These are phyloP conservation scores for Arachnomyces sp. DNA, from an alignment of 2,329 filamentous ascomycete species.

Conservation along the genomic window DNA sequence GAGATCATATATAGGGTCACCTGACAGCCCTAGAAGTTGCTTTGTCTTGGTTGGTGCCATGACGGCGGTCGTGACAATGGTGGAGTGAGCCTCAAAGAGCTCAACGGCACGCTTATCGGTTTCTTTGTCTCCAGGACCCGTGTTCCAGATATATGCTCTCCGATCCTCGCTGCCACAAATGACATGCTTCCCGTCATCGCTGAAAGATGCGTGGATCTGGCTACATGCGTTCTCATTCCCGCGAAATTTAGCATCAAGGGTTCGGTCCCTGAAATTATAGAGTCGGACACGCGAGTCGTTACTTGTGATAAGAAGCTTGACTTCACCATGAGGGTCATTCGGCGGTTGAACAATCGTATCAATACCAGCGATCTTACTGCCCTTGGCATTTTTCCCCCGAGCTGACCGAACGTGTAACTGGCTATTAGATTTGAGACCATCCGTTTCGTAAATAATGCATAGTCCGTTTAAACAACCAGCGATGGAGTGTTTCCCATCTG, in stretches of 20 bases:
- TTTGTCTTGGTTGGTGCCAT: slow-evolving; percentile 75
- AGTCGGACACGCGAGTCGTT: slow-evolving; percentile 89
- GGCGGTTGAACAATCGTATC: slow-evolving; percentile 60
- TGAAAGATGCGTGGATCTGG: slow-evolving; percentile 84
- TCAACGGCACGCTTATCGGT: slow-evolving; percentile 78
- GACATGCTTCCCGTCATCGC: slow-evolving; percentile 76
- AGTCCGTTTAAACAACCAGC: slow-evolving; percentile 79
- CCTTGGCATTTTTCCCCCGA: slow-evolving; percentile 86
- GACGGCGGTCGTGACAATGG: slow-evolving; percentile 81
- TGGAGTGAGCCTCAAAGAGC: slow-evolving; percentile 81
- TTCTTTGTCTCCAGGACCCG: slow-evolving; percentile 53
- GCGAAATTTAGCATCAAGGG: slow-evolving; percentile 79
- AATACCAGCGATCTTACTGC: slow-evolving; percentile 95
- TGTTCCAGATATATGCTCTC: slow-evolving; percentile 75
- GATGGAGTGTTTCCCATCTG: slow-evolving; percentile 82
- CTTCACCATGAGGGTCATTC: slow-evolving; percentile 53
- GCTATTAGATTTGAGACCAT: slow-evolving; percentile 73
- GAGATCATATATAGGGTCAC: slow-evolving; percentile 89
- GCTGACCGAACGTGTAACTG: slow-evolving; percentile 92
- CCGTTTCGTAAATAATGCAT: slow-evolving; percentile 87
- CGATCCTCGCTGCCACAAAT: slow-evolving; percentile 91
- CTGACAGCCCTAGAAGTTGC: slow-evolving; percentile 68
- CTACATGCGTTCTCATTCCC: slow-evolving; percentile 85
- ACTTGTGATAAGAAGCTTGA: slow-evolving; percentile 82
- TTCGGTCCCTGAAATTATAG: slow-evolving; percentile 81